phyloP scores from a whole-genome alignment of 2,329 filamentous ascomycete genomes.

The Alternaria burnsii region DNA sequence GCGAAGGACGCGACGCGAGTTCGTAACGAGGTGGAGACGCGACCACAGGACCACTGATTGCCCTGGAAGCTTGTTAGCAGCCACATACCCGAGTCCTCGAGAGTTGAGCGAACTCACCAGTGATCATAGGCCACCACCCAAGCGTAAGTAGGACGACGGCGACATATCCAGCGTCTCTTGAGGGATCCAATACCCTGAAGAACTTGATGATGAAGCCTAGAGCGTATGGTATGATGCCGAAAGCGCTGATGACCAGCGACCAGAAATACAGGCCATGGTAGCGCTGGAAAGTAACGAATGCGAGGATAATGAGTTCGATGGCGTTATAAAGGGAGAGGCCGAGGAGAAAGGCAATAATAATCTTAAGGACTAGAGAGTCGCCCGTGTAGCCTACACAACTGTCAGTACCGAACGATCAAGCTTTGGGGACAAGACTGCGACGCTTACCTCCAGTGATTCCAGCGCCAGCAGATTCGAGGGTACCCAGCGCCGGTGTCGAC shows the following conservation, averaged over 20 bases:
- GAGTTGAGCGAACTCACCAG: conserved; percentile 36
- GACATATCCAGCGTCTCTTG: conserved; percentile 39
- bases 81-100: background rate
- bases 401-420: background rate
- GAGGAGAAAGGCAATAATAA: conserved; percentile 49
- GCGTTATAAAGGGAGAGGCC: conserved; percentile 52
- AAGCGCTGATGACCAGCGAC: conserved; percentile 55
- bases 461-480: conserved; percentile 38
- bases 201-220: conserved; percentile 59
- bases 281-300: conserved; percentile 58
- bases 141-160: conserved; percentile 58
- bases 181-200: conserved; percentile 42
- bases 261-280: conserved; percentile 61
- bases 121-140: conserved; percentile 69
- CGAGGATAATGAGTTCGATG: conserved; percentile 57
- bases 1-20: conserved; percentile 59
- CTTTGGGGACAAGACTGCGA: background rate
- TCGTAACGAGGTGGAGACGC: conserved; percentile 66
- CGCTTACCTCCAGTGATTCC: conserved; percentile 44
- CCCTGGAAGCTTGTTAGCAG: conserved; percentile 44
- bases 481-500: conserved; percentile 40
- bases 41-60: conserved; percentile 70
- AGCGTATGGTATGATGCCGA: conserved; percentile 58
- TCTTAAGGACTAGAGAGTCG: conserved; percentile 40
- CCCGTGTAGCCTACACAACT: conserved; percentile 41